Percentiles rank a stretch among this genome's conserved stretches.
These are phyloP conservation scores for Alternaria atra DNA, from an alignment of 2,329 filamentous ascomycete genomes.

Conservation along the genomic window DNA sequence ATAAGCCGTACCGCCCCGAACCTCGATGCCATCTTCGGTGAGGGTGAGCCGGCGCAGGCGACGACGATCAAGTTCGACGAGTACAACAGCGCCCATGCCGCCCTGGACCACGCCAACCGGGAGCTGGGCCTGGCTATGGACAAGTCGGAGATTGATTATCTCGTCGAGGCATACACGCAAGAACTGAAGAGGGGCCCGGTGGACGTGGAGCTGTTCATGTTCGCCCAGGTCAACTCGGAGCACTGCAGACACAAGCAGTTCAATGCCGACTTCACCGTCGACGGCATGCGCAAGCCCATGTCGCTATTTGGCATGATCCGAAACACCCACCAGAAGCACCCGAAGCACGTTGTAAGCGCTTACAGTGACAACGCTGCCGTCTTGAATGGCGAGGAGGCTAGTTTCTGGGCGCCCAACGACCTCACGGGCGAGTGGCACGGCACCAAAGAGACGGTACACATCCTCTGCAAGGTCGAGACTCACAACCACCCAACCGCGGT, in stretches of 20 bases:
- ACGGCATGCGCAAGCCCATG: constrained; percentile 79
- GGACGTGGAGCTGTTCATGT: constrained; percentile 99
- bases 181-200: constrained; percentile 73
- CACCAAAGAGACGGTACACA: constrained; percentile 85
- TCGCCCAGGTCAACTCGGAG: constrained; percentile 98
- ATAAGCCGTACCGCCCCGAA: constrained; percentile 74
- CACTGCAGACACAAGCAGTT: constrained; percentile 91
- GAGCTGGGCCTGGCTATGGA: constrained; percentile 87
- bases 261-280: constrained; percentile 95
- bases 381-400: constrained; percentile 73
- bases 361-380: constrained; percentile 99
- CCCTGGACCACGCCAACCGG: constrained; percentile 84
- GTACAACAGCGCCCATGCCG: constrained; percentile 71
- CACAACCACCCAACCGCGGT: constrained; percentile 98
- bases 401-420: constrained; percentile 88
- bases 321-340: constrained; percentile 84
- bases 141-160: constrained; percentile 87
- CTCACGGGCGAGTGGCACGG: constrained; percentile 87
- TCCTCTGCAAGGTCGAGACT: constrained; percentile 94
- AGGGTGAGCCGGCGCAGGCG: constrained; percentile 70
- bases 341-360: constrained; percentile 86
- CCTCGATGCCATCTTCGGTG: constrained; percentile 79
- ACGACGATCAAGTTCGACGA: constrained; percentile 76
- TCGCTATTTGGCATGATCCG: constrained; percentile 96
- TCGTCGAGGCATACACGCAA: constrained; percentile 82